Evolutionary conservation across 2,329 filamentous ascomycete species (phyloP).

Genomic region (Ophiostoma pallidulum): DNA sequence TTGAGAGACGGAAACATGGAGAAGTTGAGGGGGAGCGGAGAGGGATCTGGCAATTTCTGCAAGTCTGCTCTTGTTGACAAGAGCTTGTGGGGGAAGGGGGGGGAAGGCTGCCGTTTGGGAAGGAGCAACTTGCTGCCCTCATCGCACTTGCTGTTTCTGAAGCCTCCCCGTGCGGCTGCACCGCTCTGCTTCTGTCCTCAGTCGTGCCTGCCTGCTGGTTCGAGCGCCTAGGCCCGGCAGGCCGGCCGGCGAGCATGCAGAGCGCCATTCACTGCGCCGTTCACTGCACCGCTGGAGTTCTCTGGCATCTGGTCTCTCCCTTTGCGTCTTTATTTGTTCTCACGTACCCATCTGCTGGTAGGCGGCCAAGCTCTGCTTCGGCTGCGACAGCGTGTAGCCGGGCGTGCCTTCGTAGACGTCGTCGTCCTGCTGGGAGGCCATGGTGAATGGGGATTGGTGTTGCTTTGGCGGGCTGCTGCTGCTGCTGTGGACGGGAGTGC

Average conservation of each 20-base stretch:
- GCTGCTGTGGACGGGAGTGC: too few species aligned
- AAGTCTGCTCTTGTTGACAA: not conserved
- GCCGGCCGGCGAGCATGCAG: too few species aligned
- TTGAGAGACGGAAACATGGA: too few species aligned
- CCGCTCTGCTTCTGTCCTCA: too few species aligned
- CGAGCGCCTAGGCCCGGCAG: too few species aligned
- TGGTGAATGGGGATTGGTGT: constrained; percentile 27
- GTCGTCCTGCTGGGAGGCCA: constrained; percentile 59
- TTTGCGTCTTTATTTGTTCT: constrained; percentile 3
- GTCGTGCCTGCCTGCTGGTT: too few species aligned
- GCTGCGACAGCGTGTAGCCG: constrained; percentile 95
- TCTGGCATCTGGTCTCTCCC: not conserved
- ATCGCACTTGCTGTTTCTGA: not conserved
- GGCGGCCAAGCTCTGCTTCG: constrained; percentile 92
- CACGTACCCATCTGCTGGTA: constrained; percentile 79
- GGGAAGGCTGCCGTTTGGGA: not conserved
- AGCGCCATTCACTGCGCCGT: too few species aligned
- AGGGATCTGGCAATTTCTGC: too few species aligned
- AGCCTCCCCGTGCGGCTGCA: not conserved
- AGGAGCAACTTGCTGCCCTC: not conserved
- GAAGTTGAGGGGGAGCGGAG: too few species aligned
- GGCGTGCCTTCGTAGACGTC: constrained; percentile 82
- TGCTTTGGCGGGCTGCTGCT: too few species aligned
- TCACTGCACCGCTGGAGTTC: not conserved
- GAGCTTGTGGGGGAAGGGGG: too few species aligned